These are phyloP conservation scores for Paratinospora sagittata DNA, from an alignment of 164 flowering plant genomes.

Conservation along the genomic window DNA sequence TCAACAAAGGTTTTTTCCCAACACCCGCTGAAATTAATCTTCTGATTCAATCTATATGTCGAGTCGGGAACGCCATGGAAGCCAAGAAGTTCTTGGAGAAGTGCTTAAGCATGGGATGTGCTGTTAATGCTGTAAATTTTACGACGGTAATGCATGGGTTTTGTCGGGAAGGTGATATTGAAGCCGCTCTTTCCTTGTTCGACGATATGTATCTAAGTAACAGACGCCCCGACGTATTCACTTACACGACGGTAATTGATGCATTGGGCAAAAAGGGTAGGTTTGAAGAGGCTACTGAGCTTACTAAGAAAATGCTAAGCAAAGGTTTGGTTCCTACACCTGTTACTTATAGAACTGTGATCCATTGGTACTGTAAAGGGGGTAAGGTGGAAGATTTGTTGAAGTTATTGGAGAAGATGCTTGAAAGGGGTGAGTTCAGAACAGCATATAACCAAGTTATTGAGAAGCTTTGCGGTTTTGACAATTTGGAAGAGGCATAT, in stretches of 20 bases:
- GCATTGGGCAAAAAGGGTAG: slow-evolving; percentile 66
- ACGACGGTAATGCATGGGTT: slow-evolving; percentile 85
- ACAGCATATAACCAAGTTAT: slow-evolving; percentile 75
- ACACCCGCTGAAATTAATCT: slow-evolving; percentile 74
- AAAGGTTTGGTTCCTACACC: slow-evolving; percentile 73
- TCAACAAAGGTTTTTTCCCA: slow-evolving; percentile 58
- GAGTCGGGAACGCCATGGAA: slow-evolving; percentile 40
- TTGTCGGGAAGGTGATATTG: slow-evolving; percentile 61
- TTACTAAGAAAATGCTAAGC: slow-evolving; percentile 57
- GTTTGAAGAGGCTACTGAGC: slow-evolving; percentile 66
- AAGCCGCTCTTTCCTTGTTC: slow-evolving; percentile 69
- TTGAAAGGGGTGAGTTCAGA: slow-evolving; percentile 38
- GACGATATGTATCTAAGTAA: slow-evolving; percentile 91
- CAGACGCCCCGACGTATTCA: slow-evolving; percentile 74
- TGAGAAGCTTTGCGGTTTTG: slow-evolving; percentile 79
- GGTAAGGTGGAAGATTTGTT: slow-evolving; percentile 64
- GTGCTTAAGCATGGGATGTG: slow-evolving; percentile 70
- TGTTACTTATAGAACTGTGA: slow-evolving; percentile 68
- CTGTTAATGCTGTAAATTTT: slow-evolving; percentile 70
- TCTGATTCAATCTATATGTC: slow-evolving; percentile 63
- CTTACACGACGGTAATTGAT: slow-evolving; percentile 70
- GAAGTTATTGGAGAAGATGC: slow-evolving; percentile 69
- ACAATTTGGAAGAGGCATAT: slow-evolving; percentile 64
- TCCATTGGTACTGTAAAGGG: slow-evolving; percentile 61
- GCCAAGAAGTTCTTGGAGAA: slow-evolving; percentile 74